These are phyloP conservation scores for Aspergillus unguis DNA, from an alignment of 2,329 filamentous ascomycete genomes.

Conservation along the genomic window DNA sequence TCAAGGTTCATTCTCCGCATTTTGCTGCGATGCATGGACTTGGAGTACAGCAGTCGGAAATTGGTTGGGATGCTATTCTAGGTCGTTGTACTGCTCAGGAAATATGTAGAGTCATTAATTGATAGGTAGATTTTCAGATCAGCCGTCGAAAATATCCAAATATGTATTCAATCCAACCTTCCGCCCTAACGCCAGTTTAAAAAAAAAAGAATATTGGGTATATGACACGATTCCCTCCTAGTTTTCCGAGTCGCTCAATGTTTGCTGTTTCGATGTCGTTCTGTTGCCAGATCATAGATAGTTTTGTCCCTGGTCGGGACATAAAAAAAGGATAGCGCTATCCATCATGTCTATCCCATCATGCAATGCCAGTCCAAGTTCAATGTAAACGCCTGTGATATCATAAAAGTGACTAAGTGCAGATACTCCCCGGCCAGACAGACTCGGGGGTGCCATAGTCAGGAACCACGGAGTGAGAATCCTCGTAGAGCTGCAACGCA, in stretches of 20 bases:
- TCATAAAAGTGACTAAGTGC: constrained; percentile 11
- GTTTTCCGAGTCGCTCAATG: not conserved
- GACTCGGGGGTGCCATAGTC: constrained; percentile 35
- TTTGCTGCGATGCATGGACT: no score
- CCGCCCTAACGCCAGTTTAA: constrained; percentile 1
- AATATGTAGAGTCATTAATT: not conserved
- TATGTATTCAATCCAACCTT: not conserved
- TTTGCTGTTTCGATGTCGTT: not conserved
- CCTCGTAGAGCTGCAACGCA: constrained; percentile 30
- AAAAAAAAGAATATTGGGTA: constrained; percentile 5
- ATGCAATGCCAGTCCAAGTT: constrained; percentile 9
- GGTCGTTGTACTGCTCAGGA: not conserved
- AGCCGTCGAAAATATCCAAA: not conserved
- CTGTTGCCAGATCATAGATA: not conserved
- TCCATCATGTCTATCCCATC: constrained; percentile 10
- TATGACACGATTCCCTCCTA: not conserved
- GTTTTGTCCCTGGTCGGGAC: not conserved
- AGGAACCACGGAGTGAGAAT: constrained; percentile 31
- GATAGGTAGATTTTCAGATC: not conserved
- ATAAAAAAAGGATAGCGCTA: constrained; percentile 1
- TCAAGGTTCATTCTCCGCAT: no score
- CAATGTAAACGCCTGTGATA: constrained; percentile 13
- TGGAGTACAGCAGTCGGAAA: no score
- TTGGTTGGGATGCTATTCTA: no score
- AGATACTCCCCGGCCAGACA: constrained; percentile 35